phyloP scores from a whole-genome alignment of 2,329 filamentous ascomycete species.

The Pseudodiploospora longispora region DNA sequence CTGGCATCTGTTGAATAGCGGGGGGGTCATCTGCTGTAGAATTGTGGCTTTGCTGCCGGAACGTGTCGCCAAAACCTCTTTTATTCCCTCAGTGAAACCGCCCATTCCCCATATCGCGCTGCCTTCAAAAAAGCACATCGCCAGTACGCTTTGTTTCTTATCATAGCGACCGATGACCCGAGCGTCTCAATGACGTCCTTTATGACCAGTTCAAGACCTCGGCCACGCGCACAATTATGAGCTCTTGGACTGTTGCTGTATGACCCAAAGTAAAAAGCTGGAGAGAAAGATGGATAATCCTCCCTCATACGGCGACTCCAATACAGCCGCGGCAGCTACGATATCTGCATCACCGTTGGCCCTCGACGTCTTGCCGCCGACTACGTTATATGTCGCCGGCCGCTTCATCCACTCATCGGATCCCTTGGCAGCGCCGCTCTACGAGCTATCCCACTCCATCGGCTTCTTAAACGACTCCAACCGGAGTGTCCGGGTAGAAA shows the following conservation, averaged over 20 bases:
- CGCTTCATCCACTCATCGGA: constrained; percentile 26
- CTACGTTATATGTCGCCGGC: constrained; percentile 24
- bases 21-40: no score
- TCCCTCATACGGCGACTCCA: constrained; percentile 17
- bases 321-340: not conserved
- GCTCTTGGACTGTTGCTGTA: not conserved
- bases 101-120: no score
- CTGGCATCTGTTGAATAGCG: no score
- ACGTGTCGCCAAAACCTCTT: no score
- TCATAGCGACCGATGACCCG: no score
- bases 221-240: not conserved
- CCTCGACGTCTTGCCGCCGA: constrained; percentile 17
- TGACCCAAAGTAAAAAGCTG: not conserved
- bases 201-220: no score
- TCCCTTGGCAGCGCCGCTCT: constrained; percentile 21
- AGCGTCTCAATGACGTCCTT: no score
- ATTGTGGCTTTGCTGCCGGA: no score
- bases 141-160: no score
- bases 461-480: constrained; percentile 24
- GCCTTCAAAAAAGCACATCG: no score
- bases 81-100: no score
- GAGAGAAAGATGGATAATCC: constrained; percentile 5
- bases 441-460: constrained; percentile 28
- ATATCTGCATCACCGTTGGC: not conserved
- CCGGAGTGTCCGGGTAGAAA: constrained; percentile 21